Percentiles rank a stretch among this genome's conserved stretches.
Conservation (phyloP, 805 yeast genomes). For the Wickerhamiella hasegawae region DNA sequence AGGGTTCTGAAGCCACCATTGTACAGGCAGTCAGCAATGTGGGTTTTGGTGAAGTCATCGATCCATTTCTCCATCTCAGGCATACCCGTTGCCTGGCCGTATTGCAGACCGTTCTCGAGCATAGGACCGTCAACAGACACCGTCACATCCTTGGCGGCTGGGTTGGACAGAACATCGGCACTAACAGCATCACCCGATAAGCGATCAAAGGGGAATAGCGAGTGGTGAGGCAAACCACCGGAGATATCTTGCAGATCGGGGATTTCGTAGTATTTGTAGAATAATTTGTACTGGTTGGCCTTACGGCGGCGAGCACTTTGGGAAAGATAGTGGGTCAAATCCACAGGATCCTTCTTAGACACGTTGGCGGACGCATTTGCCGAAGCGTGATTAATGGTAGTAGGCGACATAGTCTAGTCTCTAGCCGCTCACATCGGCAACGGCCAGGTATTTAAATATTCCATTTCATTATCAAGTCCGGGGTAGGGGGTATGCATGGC, state of each 20-base stretch:
- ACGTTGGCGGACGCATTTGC: neutral
- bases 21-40: constrained; percentile 8
- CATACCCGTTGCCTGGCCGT: constrained; percentile 75
- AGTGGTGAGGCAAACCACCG: constrained; percentile 16
- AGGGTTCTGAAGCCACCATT: constrained; percentile 12
- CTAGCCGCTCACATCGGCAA: too few species aligned
- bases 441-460: too few species aligned
- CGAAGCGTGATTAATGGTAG: neutral
- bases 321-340: constrained; percentile 14
- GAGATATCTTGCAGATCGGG: constrained; percentile 15
- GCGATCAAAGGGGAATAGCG: constrained; percentile 13
- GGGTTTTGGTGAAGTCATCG: constrained; percentile 36
- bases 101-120: constrained; percentile 70
- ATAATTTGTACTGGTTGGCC: constrained; percentile 15
- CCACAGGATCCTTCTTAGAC: constrained; percentile 6
- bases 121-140: constrained; percentile 6
- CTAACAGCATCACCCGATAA: constrained; percentile 8
- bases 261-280: constrained; percentile 14
- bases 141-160: constrained; percentile 1
- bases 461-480: too few species aligned
- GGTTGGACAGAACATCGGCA: constrained; percentile 1
- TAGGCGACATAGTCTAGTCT: neutral
- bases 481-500: too few species aligned
- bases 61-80: constrained; percentile 53
- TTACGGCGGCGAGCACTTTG: constrained; percentile 12